Percentiles rank a stretch among this genome's conserved stretches.
phyloP scores from a whole-genome alignment of 306 rosid genomes.

The Rosa lucieae region DNA sequence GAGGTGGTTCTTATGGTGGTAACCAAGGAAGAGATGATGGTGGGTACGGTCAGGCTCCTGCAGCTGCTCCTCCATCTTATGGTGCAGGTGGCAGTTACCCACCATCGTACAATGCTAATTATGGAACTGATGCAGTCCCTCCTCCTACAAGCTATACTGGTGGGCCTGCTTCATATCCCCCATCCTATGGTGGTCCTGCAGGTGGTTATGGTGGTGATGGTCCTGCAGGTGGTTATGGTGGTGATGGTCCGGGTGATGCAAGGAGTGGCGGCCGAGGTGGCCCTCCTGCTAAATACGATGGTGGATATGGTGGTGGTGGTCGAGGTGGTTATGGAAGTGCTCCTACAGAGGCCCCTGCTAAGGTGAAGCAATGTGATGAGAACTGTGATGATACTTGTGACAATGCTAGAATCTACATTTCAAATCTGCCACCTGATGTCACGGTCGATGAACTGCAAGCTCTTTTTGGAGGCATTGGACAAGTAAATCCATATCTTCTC shows the following conservation, averaged over 20 bases:
- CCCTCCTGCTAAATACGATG: constrained; percentile 51
- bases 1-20: constrained; percentile 62
- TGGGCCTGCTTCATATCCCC: constrained; percentile 79
- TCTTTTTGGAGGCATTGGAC: constrained; percentile 99
- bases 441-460: constrained; percentile 79
- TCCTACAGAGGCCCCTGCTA: constrained; percentile 60
- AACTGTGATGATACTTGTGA: constrained; percentile 87
- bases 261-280: constrained; percentile 63
- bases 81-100: constrained; percentile 63
- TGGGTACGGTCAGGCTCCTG: constrained; percentile 72
- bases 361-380: constrained; percentile 91
- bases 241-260: constrained; percentile 48
- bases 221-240: constrained; percentile 56
- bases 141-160: constrained; percentile 89
- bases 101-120: constrained; percentile 50
- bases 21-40: constrained; percentile 74
- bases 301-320: constrained; percentile 56
- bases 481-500: constrained; percentile 58
- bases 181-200: constrained; percentile 68
- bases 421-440: constrained; percentile 94
- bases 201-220: constrained; percentile 69
- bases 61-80: constrained; percentile 54
- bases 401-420: constrained; percentile 95
- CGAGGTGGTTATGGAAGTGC: constrained; percentile 74
- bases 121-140: constrained; percentile 92